Base-by-base conservation (phyloP, 192 early-diverging fungal genomes). In the Linnemannia schmuckeri region DNA sequence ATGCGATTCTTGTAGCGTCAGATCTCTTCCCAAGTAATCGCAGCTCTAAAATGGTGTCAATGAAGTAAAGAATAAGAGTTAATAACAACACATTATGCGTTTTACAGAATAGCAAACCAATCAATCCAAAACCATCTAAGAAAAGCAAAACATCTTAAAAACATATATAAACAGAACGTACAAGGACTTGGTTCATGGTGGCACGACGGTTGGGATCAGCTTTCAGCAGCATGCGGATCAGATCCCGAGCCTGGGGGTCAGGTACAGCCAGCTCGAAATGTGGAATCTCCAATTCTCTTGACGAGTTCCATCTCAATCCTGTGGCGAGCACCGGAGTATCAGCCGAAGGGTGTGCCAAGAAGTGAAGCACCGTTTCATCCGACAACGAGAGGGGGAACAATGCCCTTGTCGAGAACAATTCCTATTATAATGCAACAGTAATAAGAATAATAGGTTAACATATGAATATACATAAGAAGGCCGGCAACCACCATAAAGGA, bases 321-420 rank as follows among this genome's bases (percentile, higher is more conserved):
- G 82, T 90, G 18, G 89, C 85, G 6, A 91, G 74, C 42, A 78
- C 72, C 0, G 90, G 90, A 3, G 90, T 91, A 47, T 88, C 87
- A 4, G 88, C 66, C 10, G 90, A 90, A 8, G 90, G 90, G 76
- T 91, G 89, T 0, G 90, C 89, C 38, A 91, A 72, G 46, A 91
- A 91, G 71, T 91, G 90, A 0, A 91, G 74, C 18, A 91, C 89
- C 1, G 89, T 90, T 24, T 90, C 89, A 61, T 91, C 89, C 37
- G 89, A 89, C 27, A 89, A 77, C 33, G 80, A 88, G 27, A 80
- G 75, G 47, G 88, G 76, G 69, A 91, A 90, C n/a, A 91, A 44
- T 7, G 90, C 86, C 49, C 86, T 79, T 18, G 87, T 89, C 4
- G 90, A 88, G 52, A 89, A 88, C 24, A 91, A 75, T 82, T 91